Conservation (phyloP, 805 yeast genomes). For the Teunomyces lycoperdinae region DNA sequence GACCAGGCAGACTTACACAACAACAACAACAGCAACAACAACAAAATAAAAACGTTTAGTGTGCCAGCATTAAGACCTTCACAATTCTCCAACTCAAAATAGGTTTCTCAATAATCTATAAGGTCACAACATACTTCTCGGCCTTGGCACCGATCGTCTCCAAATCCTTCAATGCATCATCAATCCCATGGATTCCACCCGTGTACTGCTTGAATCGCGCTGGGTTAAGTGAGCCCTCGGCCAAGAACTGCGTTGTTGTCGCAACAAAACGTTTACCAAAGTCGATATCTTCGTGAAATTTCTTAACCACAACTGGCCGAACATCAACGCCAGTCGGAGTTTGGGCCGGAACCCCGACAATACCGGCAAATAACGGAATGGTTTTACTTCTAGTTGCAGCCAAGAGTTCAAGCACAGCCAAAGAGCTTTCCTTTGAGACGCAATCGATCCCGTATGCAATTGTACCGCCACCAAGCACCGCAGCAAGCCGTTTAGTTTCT, state of each 20-base stretch:
- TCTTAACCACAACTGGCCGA: slow-evolving; percentile 36
- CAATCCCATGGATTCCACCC: slow-evolving; percentile 25
- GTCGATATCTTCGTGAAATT: slow-evolving; percentile 41
- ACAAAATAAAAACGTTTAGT: no score
- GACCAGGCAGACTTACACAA: no score
- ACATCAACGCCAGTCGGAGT: slow-evolving; percentile 5
- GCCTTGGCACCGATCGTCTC: slow-evolving; percentile 42
- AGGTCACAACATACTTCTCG: slow-evolving; percentile 31
- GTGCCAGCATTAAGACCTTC: neutral
- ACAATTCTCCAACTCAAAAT: no score
- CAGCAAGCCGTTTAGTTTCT: slow-evolving; percentile 15
- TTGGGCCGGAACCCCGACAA: slow-evolving; percentile 15
- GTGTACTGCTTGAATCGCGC: slow-evolving; percentile 23
- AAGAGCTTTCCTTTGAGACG: slow-evolving; percentile 31
- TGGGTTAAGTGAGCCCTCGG: slow-evolving; percentile 26
- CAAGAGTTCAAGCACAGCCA: neutral
- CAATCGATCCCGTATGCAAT: slow-evolving; percentile 42
- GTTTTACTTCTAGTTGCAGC: no score
- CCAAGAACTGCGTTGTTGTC: slow-evolving; percentile 29
- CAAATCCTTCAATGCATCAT: slow-evolving; percentile 34
- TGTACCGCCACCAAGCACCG: slow-evolving; percentile 14
- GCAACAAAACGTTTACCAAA: slow-evolving; percentile 35
- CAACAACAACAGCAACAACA: no score
- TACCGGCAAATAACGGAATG: slow-evolving; percentile 14
- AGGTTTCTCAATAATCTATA: neutral